A percentile compares a stretch with the other conserved stretches of the same genome.
phyloP scores from a whole-genome alignment of 805 yeast genomes.

The Yarrowia sp. region DNA sequence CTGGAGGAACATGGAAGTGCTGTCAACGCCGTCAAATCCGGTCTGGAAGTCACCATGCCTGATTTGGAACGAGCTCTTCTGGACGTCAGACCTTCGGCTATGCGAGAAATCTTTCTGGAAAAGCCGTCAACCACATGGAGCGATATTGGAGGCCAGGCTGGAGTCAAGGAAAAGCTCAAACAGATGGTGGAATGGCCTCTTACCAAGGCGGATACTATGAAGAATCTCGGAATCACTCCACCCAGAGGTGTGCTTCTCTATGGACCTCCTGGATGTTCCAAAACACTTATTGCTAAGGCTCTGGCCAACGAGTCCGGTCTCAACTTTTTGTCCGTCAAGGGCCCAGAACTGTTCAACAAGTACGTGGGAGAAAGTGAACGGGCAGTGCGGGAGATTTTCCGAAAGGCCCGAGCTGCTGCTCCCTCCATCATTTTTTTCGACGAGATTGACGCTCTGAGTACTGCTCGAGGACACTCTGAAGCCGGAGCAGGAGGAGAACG shows the following conservation, averaged over 20 bases:
- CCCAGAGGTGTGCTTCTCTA: constrained; percentile 91
- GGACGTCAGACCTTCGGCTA: constrained; percentile 91
- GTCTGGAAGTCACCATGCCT: constrained; percentile 40
- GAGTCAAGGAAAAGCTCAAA: constrained; percentile 69
- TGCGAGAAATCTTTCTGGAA: constrained; percentile 92
- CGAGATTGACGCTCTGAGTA: constrained; percentile 91
- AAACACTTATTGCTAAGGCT: constrained; percentile 92
- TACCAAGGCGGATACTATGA: constrained; percentile 73
- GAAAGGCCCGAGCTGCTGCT: constrained; percentile 90
- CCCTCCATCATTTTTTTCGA: constrained; percentile 94
- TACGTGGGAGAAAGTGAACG: constrained; percentile 95
- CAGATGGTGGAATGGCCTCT: constrained; percentile 94
- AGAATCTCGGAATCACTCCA: constrained; percentile 72
- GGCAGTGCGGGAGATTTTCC: constrained; percentile 87
- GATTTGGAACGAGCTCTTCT: constrained; percentile 72
- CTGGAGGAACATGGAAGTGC: constrained; percentile 34
- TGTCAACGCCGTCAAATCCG: neutral
- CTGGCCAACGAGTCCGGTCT: constrained; percentile 93
- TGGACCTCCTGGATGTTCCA: constrained; percentile 99
- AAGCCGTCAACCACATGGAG: constrained; percentile 92
- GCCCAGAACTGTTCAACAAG: constrained; percentile 93
- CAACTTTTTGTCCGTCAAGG: constrained; percentile 91
- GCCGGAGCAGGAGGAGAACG: constrained; percentile 66
- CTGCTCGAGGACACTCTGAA: constrained; percentile 59
- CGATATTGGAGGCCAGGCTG: constrained; percentile 94